Evolutionary conservation across 306 rosid genomes (phyloP).

Genomic region (Macrotyloma uniflorum): DNA sequence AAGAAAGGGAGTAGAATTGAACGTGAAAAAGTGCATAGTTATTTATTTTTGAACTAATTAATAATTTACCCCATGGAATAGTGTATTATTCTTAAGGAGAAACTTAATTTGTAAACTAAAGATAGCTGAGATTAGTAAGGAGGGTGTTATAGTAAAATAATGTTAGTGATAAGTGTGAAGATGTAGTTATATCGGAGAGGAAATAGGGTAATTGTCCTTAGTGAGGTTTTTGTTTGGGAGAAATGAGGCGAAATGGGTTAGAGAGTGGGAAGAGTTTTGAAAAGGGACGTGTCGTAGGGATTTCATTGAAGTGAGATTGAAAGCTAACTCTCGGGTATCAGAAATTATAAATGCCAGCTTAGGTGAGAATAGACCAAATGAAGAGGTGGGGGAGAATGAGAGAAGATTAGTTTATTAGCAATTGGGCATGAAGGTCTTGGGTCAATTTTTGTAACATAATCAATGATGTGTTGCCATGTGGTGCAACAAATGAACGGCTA

Average conservation of each 20-base stretch:
- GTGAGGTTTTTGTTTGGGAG: neutral
- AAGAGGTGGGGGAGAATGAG: neutral
- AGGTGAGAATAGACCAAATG: neutral
- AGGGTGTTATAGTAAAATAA: too few relatives aligned
- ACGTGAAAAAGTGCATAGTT: too few relatives aligned
- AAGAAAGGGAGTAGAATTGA: too few relatives aligned
- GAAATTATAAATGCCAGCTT: neutral
- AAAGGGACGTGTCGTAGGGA: neutral
- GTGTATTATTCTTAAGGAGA: too few relatives aligned
- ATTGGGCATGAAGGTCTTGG: neutral
- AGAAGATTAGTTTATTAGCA: neutral
- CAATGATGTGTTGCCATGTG: neutral
- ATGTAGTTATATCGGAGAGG: neutral
- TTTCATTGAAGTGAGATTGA: neutral
- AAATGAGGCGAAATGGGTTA: neutral
- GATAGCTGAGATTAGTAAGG: too few relatives aligned
- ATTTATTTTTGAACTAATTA: too few relatives aligned
- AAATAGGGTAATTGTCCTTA: neutral
- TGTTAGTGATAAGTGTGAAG: neutral
- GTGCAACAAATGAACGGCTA: neutral
- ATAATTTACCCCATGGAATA: too few relatives aligned
- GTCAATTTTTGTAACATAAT: constrained; percentile 17
- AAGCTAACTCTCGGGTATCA: neutral
- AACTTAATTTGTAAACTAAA: too few relatives aligned
- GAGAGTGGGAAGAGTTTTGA: neutral